Percentiles rank a stretch among this genome's conserved stretches.
phyloP scores from a whole-genome alignment of 2,329 filamentous ascomycete genomes.

The Epichloe coenophiala region DNA sequence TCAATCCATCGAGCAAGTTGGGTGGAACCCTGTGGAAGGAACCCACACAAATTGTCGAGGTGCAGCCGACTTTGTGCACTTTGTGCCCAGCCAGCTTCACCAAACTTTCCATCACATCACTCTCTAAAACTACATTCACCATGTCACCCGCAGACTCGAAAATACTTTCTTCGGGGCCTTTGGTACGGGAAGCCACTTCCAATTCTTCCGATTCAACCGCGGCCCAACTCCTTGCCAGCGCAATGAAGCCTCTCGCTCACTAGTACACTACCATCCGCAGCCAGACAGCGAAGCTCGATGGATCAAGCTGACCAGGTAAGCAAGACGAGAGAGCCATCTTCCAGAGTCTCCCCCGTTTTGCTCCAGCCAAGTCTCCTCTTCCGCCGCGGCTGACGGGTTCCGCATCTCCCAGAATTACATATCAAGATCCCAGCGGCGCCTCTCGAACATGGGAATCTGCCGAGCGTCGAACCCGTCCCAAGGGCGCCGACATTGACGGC shows the following conservation, averaged over 20 bases:
- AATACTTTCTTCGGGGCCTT: constrained; percentile 28
- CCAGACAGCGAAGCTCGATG: constrained; percentile 40
- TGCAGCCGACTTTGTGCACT: too few species aligned
- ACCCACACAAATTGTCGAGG: too few species aligned
- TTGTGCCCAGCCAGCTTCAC: too few species aligned
- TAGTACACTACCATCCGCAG: constrained; percentile 16
- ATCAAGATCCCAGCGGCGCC: constrained; percentile 47
- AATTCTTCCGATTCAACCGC: not conserved
- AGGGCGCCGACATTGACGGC: constrained; percentile 50
- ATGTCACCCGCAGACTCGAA: constrained; percentile 32
- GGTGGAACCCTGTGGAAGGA: too few species aligned
- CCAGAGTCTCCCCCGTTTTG: not conserved
- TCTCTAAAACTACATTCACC: not conserved
- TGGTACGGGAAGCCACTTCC: constrained; percentile 21
- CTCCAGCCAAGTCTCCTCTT: not conserved
- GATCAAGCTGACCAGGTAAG: constrained; percentile 45
- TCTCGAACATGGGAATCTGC: constrained; percentile 58
- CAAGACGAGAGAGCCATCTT: not conserved
- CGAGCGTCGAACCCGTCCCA: constrained; percentile 54
- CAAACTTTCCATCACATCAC: too few species aligned
- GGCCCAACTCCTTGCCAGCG: not conserved
- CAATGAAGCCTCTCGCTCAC: not conserved
- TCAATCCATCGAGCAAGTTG: too few species aligned
- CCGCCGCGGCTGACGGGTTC: not conserved
- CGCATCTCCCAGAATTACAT: constrained; percentile 35